Evolutionary conservation across 2,329 filamentous ascomycete species (phyloP), one percentile per base, ranked within the genome.

Genomic region (Venturia asperata): DNA sequence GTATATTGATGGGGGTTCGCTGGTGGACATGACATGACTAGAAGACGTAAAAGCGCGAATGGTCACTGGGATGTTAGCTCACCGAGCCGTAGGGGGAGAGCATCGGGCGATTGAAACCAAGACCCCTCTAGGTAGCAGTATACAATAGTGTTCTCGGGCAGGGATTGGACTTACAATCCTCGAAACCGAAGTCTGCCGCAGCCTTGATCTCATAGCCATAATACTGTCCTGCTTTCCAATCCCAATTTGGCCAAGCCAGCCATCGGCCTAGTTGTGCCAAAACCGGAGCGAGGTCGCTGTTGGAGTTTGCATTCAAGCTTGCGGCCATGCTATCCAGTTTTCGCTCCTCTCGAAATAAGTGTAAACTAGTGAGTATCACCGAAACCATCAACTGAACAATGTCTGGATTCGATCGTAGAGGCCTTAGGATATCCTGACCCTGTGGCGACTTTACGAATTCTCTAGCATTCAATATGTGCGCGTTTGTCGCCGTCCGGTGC

Each of bases 331-430:
- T 80, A 77, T 61, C 34, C 1, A 99, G 82, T 72, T 96, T 97
- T 68, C 89, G 83, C 73, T 99, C 94, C 74, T 99, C 93, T 0
- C 89, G 83, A n/a, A 96, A 79, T 3, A 97, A 80, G 76, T 99
- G 94, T 15, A 99, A 79, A 0, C 85, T 88, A 47, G 87, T 79
- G 68, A 95, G 79, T 45, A 93, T 83, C 21, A 45, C n/a, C 13
- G 64, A 63, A 6, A 62, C 21, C 17, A 60, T 61, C 39, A 60
- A 30, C 34, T 45, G 24, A 41, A 63, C 64, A 13, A 56, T 30
- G 19, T 66, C 42, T 11, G 30, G 43, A 43, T 55, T 41, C 1
- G 58, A 41, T 43, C 61, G 42, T 30, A 66, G 24, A n/a, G 60
- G 49, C 19, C 39, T 37, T 2, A 62, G 13, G 15, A 55, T 21